Conservation (phyloP, 768 basidiomycete genomes). For the Gloeophyllum trabeum region DNA sequence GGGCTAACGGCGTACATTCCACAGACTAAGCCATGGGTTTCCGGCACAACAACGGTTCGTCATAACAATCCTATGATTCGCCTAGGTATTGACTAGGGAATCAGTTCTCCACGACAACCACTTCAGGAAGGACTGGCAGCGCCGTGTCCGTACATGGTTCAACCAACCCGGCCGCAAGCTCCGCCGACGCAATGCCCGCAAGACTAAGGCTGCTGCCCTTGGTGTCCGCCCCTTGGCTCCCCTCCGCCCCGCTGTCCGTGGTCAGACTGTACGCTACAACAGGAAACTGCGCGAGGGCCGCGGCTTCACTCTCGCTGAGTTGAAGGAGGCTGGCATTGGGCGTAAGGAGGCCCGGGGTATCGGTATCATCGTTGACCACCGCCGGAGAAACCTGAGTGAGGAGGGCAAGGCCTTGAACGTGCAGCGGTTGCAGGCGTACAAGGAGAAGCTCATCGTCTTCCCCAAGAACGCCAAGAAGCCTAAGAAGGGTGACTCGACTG, state of each 20-base stretch:
- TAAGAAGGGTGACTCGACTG: conserved; percentile 91
- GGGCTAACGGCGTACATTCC: too few species aligned
- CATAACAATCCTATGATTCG: neutral
- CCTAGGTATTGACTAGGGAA: conserved; percentile 5
- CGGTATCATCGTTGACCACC: conserved; percentile 94
- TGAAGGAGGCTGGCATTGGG: conserved; percentile 93
- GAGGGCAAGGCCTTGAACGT: conserved; percentile 96
- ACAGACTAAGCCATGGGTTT: conserved; percentile 63
- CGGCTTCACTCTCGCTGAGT: conserved; percentile 89
- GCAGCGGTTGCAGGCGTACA: conserved; percentile 89
- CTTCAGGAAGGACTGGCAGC: conserved; percentile 99
- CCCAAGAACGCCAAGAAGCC: conserved; percentile 91
- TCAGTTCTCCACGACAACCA: conserved; percentile 87
- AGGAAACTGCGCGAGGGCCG: conserved; percentile 93
- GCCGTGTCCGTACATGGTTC: conserved; percentile 94
- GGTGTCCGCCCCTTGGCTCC: conserved; percentile 87
- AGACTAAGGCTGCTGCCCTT: conserved; percentile 79
- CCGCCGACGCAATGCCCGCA: conserved; percentile 86
- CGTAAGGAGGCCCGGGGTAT: conserved; percentile 88
- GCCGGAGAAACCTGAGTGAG: conserved; percentile 92
- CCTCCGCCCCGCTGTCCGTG: conserved; percentile 95
- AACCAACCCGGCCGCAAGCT: conserved; percentile 98
- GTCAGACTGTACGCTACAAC: conserved; percentile 96
- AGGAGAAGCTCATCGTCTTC: conserved; percentile 88
- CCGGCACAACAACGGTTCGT: conserved; percentile 68